A percentile compares a stretch with the other conserved stretches of the same genome.
phyloP scores from a whole-genome alignment of 106 monocot species.

The Dioscorea dumetorum region DNA sequence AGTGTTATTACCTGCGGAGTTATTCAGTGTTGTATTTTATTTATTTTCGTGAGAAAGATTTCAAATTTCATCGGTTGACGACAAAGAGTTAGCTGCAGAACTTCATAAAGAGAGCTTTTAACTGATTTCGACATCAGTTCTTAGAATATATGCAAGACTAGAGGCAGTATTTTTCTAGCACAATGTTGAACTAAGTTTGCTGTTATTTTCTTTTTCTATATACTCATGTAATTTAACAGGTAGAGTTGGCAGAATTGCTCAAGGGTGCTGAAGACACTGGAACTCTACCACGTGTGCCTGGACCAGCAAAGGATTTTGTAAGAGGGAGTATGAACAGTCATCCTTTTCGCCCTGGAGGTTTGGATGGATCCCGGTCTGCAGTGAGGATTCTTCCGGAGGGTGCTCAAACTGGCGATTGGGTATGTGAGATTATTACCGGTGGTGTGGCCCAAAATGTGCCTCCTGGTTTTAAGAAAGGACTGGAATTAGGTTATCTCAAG shows the following conservation, averaged over 20 bases:
- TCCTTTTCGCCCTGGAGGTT: conserved; percentile 86
- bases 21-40: no score
- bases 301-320: conserved; percentile 82
- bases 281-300: conserved; percentile 48
- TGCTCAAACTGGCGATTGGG: conserved; percentile 71
- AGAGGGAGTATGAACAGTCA: conserved; percentile 72
- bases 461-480: conserved; percentile 74
- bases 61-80: no score
- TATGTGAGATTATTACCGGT: conserved; percentile 61
- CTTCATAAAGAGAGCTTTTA: no score
- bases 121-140: no score
- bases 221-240: conserved; percentile 13
- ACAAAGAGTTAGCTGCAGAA: no score
- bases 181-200: no score
- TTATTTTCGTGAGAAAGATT: no score
- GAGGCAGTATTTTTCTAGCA: no score
- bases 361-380: conserved; percentile 29
- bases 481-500: conserved; percentile 71
- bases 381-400: conserved; percentile 49
- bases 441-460: conserved; percentile 51
- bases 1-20: no score
- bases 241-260: conserved; percentile 49
- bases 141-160: no score
- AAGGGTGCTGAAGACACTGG: conserved; percentile 58
- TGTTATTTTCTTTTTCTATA: no score